Base-by-base conservation (phyloP, 768 basidiomycete species). In the Pisolithus tinctorius region DNA sequence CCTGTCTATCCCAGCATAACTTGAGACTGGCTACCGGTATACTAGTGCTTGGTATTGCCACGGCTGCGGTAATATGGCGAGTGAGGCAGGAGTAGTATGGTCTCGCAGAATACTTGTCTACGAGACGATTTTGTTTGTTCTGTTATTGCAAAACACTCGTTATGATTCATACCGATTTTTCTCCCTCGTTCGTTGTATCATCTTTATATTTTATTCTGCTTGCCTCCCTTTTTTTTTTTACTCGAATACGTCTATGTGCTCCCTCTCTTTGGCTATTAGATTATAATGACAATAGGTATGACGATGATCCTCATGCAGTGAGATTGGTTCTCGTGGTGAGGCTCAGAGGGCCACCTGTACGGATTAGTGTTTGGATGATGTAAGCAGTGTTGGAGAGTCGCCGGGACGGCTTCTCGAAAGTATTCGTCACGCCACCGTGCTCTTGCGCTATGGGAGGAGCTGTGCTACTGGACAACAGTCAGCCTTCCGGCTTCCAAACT, bases 51-150 rank as follows among this genome's bases (percentile, higher is more conserved):
- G 74, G 82, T 46, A 77, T 85, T 7, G 84, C 83, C 4, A 83
- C 86, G 2, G 83, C 79, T 11, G 86, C 84, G 6, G 85, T 88
- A 46, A 68, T 86, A 59, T 87, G 84, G 83, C 76, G 82, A 55
- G 81, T 86, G 27, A 81, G 80, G 54, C 71, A 72, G 31, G 73
- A 75, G 27, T 67, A 60, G 47, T 57, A 45, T 14, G 29, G 16
- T 4, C 16, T 51, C 37, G 23, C 10, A 30, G 55, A 58, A 20
- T 20, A 20, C 30, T 31, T 31, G 11, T 34, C 36, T 36, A 51
- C 55, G 55, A 36, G 50, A 52, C 55, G 38, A 34, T 51, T 23
- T 38, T 56, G 59, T 60, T 59, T 52, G 49, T 47, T 17, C 34
- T 31, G 17, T 20, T 57, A 53, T 45, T 48, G 42, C 40, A 43